Evolutionary conservation across 2,329 filamentous ascomycete genomes (phyloP), one percentile per base, ranked within the genome.

Genomic region (Ceratocystis huliohia): DNA sequence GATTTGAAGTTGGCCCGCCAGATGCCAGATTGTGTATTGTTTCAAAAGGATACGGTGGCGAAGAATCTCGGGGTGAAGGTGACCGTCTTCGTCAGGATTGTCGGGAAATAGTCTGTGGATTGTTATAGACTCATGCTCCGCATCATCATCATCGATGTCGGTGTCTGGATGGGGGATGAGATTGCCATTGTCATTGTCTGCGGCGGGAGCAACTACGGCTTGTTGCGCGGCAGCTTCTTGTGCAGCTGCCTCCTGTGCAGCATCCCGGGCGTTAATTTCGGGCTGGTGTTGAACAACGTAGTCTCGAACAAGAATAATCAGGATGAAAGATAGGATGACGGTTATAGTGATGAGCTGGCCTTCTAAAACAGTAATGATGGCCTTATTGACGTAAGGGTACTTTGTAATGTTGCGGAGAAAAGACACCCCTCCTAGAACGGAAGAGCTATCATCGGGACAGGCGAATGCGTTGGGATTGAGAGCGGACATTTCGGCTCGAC

Each of bases 241-340:
- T 20, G 48, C 48, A 53, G 48, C 48, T 22, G 48, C 48, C 46
- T 68, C 61, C 0, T 85, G 87, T 79, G 94, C 48, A 22, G 20
- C 48, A 57, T 68, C 61, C 0, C 85, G 87, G 79, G 94, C 87
- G 72, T 96, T 95, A 70, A 94, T 88, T 70, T 92, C 87, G 4
- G 93, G 94, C 73, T 99, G 94, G 74, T 99, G 94, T 74, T 99
- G 94, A 8, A 99, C 91, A 63, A 99, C 94, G 82, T 96, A 99
- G 77, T 99, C 94, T 61, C 95, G 81, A 61, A 99, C 96, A 3
- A 99, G 78, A 71, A 99, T 99, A 53, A 99, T 86, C n/a, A 99
- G 78, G 68, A 99, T 96, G 75, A 97, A 99, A 67, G 88, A 91
- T 57, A 96, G 82, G 6, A 99, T 93, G 63, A 97, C 90, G 10